Evolutionary conservation across 2,329 filamentous ascomycete species (phyloP), one percentile per base, ranked within the genome.

Genomic region (Dactylonectria macrodidyma): DNA sequence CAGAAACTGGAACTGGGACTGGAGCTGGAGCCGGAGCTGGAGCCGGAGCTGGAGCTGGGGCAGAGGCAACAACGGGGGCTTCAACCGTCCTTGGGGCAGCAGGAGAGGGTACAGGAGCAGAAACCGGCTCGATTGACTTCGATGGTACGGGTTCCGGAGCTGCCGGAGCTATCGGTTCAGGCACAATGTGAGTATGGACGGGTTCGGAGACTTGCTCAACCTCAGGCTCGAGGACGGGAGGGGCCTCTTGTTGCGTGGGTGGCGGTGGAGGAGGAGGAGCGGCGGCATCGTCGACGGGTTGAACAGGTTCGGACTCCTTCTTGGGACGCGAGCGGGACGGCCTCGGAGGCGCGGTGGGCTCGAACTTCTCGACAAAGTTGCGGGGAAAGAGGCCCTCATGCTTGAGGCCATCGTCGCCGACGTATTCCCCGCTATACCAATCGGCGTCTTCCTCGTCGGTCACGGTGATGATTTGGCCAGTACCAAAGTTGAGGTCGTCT

Each of bases 331-430:
- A 86, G 76, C 96, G 91, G 70, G 89, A 88, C 65, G 96, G 96
- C 66, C 96, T 91, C 67, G 95, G 94, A 67, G 96, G 96, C 71
- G 95, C 92, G 64, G 91, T 92, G 44, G 96, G 96, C 81, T 98
- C 95, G 82, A 94, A 97, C 83, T 92, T 94, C 82, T 99, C 96
- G 78, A 99, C 96, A 79, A 99, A 99, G 84, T 98, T 99, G 80
- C 93, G 92, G 59, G 95, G 95, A 81, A 98, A 98, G 76, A 98
- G 93, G 73, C 95, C 95, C 78, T 95, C 91, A 79, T 91, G 89
- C 81, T 92, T 94, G 70, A 81, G 83, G 64, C 96, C 96, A 59
- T 86, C 82, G 67, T 90, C 89, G 81, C 97, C 93, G 71, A 91
- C 84, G 80, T 97, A 98, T 81, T 96, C 92, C 73, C 96, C 95